Conservation (phyloP, 2,329 filamentous ascomycete species). For the Sporothrix inflata region DNA sequence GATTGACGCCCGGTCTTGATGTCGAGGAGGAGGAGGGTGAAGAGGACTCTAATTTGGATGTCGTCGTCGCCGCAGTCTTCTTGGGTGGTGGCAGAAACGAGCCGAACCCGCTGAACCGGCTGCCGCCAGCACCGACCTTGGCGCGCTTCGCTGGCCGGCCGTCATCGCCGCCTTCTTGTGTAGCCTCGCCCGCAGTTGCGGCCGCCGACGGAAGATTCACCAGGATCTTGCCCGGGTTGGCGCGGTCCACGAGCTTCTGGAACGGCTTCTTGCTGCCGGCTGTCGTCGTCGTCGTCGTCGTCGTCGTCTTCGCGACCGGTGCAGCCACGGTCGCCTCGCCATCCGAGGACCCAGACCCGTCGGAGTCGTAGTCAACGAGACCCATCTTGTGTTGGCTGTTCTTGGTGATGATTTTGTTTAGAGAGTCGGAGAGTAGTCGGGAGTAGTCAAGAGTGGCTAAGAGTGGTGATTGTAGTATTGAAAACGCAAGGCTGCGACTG, state of each 20-base stretch:
- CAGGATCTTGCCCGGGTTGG: conserved; percentile 81
- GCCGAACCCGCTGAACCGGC: conserved; percentile 80
- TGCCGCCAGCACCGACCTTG: conserved; percentile 55
- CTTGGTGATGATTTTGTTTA: background rate
- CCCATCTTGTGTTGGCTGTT: conserved; percentile 57
- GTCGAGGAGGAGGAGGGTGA: conserved; percentile 37
- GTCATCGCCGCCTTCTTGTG: conserved; percentile 44
- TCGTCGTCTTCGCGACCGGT: background rate
- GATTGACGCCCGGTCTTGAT: conserved; percentile 64
- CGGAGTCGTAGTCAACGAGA: conserved; percentile 82
- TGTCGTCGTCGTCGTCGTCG: conserved; percentile 37
- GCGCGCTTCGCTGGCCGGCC: conserved; percentile 73
- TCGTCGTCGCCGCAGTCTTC: conserved; percentile 47
- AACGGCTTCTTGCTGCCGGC: conserved; percentile 61
- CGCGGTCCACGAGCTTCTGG: conserved; percentile 79
- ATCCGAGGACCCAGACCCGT: conserved; percentile 69
- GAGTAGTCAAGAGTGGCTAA: background rate
- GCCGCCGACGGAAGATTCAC: conserved; percentile 69
- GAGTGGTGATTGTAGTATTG: background rate
- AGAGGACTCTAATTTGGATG: conserved; percentile 32
- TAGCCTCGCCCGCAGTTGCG: conserved; percentile 40
- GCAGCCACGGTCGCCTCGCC: conserved; percentile 36
- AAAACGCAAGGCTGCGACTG: conserved; percentile 15
- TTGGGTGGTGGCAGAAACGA: conserved; percentile 87
- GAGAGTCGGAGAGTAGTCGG: background rate